Conservation (phyloP, 805 yeast species). For the Sugiyamaella valdiviana region DNA sequence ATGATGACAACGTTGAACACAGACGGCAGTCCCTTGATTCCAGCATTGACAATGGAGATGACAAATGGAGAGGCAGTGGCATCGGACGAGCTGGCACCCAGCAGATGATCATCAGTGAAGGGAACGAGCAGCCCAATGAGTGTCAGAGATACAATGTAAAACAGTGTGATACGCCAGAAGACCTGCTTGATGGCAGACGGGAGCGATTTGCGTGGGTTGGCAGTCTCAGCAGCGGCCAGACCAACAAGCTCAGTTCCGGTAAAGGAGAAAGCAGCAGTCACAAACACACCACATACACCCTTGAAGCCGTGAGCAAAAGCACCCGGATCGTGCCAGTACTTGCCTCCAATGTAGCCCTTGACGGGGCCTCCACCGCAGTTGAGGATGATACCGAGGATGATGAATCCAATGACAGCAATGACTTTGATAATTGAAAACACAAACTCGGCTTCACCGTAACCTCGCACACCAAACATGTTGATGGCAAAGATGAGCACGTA, state of each 20-base stretch:
- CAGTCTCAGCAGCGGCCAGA: constrained; percentile 71
- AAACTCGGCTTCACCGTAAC: constrained; percentile 66
- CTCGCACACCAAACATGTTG: constrained; percentile 51
- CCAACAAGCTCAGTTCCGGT: constrained; percentile 72
- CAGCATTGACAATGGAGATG: constrained; percentile 61
- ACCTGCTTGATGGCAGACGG: constrained; percentile 77
- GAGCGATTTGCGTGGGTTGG: constrained; percentile 56
- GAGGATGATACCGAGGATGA: constrained; percentile 49
- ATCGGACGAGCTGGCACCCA: constrained; percentile 45
- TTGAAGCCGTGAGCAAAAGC: constrained; percentile 59
- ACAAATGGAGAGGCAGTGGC: constrained; percentile 70
- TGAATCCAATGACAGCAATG: constrained; percentile 52
- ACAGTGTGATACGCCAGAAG: constrained; percentile 71
- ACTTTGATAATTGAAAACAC: constrained; percentile 53
- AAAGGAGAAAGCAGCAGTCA: constrained; percentile 71
- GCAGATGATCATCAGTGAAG: constrained; percentile 44
- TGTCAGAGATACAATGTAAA: constrained; percentile 56
- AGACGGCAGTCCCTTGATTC: constrained; percentile 60
- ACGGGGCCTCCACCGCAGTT: constrained; percentile 54
- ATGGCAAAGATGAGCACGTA: constrained; percentile 44
- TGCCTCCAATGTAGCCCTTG: constrained; percentile 50
- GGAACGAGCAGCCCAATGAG: constrained; percentile 70
- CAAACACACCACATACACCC: constrained; percentile 67
- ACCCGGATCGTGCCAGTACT: constrained; percentile 57
- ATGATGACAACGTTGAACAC: constrained; percentile 66